Evolutionary conservation across 495 filamentous ascomycete species (phyloP), one percentile per base, ranked within the genome.

Genomic region (Aspergillus affinis): DNA sequence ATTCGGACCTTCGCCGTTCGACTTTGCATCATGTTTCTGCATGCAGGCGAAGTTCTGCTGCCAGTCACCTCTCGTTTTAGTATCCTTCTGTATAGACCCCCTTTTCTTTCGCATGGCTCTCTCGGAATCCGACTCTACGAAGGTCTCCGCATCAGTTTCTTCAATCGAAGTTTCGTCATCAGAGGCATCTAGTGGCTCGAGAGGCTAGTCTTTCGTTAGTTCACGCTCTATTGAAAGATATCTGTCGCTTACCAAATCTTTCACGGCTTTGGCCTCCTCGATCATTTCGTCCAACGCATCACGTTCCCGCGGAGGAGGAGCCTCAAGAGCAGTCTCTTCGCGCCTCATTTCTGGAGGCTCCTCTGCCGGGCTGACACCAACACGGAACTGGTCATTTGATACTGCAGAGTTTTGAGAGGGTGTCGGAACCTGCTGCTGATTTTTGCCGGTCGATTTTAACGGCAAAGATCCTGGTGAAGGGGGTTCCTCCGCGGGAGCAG

Each of bases 31-130:
- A 49, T 81, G 78, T 62, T 82, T 81, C 19, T 84, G 77, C 88
- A 92, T 90, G 70, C 89, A 91, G 51, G 81, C 77, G 67, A 90
- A 91, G 2, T 73, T 81, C 51, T 78, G 70, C 61, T 85, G 79
- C 75, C 78, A 80, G 7, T 65, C 57, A 48, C 73, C 49, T 19
- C n/a, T 32, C 54, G 19, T 36, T 44, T 64, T 46, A 27, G 20
- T 46, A 29, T 64, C 44, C 55, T 54, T 61, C 55, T 56, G 50
- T 10, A 57, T 29, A 18, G 29, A 45, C 55, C 61, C 61, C 69
- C 62, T 48, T 72, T 68, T 46, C 72, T 78, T 60, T 78, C 75
- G 44, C 72, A 76, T 71, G 8, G 18, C 54, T 41, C 52, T 55
- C 12, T 62, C 61, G 13, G 64, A 61, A 17, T 66, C 65, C 1